These are phyloP conservation scores for Phytophthora quininea DNA, from an alignment of 352 stramenopile genomes.

Conservation along the genomic window DNA sequence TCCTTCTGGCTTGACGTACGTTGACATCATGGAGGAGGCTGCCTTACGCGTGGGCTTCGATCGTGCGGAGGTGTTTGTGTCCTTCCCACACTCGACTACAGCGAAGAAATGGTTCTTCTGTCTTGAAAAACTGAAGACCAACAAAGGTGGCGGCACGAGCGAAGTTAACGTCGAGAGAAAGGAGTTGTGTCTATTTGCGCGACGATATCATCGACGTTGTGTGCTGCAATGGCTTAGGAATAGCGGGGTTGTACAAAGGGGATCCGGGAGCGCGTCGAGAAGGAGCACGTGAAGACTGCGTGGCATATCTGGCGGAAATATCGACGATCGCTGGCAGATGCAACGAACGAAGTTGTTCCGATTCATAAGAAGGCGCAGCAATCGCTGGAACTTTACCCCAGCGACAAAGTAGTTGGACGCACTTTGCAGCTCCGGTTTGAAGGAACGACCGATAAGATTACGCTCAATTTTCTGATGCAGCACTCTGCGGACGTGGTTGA, in stretches of 20 bases:
- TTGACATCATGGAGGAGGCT: slow-evolving; percentile 63
- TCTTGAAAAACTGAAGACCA: slow-evolving; percentile 30
- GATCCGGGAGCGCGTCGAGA: slow-evolving; percentile 54
- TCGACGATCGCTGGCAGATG: slow-evolving; percentile 36
- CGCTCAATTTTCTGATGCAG: slow-evolving; percentile 50
- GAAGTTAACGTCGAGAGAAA: not conserved
- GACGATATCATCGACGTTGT: slow-evolving; percentile 60
- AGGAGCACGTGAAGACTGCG: slow-evolving; percentile 68
- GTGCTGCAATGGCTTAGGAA: slow-evolving; percentile 61
- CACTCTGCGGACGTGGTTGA: slow-evolving; percentile 51
- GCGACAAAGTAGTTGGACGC: slow-evolving; percentile 62
- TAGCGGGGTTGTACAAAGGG: slow-evolving; percentile 10
- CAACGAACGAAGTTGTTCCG: slow-evolving; percentile 8
- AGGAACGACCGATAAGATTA: slow-evolving; percentile 31
- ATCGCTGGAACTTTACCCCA: slow-evolving; percentile 65
- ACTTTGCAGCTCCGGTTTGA: slow-evolving; percentile 51
- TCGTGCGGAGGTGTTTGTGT: slow-evolving; percentile 64
- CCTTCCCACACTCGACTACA: slow-evolving; percentile 68
- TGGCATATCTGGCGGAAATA: slow-evolving; percentile 82
- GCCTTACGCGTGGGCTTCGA: slow-evolving; percentile 53
- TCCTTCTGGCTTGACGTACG: slow-evolving; percentile 50
- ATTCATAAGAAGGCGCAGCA: slow-evolving; percentile 58
- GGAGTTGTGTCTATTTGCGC: slow-evolving; percentile 61
- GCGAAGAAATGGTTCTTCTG: slow-evolving; percentile 85
- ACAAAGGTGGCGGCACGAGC: slow-evolving; percentile 10